A percentile compares a stretch with the other conserved stretches of the same genome.
Evolutionary conservation across 1,139 yeast species (phyloP).

Genomic region (Taphrina flavorubra): DNA sequence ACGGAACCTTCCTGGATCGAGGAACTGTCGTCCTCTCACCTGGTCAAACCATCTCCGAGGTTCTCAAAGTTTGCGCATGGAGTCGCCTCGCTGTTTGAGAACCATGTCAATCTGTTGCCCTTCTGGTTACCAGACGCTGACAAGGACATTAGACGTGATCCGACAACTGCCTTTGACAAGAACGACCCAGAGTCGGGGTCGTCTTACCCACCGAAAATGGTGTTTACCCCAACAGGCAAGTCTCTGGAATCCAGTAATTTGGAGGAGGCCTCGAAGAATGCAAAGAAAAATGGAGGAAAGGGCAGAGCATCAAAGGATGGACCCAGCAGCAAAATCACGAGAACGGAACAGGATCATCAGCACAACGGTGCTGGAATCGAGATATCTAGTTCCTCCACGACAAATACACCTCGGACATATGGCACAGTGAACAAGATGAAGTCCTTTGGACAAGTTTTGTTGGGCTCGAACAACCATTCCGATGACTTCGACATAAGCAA

Average conservation of each 20-base stretch:
- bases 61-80: conserved; percentile 92
- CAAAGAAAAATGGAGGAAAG: conserved; percentile 49
- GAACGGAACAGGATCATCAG: conserved; percentile 54
- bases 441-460: conserved; percentile 21
- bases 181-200: conserved; percentile 51
- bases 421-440: conserved; percentile 30
- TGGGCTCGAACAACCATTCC: conserved; percentile 13
- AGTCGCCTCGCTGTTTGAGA: conserved; percentile 72
- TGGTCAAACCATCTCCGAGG: conserved; percentile 88
- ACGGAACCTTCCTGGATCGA: conserved; percentile 68
- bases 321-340: conserved; percentile 43
- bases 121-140: conserved; percentile 95
- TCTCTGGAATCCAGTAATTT: conserved; percentile 42
- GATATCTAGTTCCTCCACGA: conserved; percentile 50
- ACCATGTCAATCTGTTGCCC: conserved; percentile 81
- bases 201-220: conserved; percentile 38
- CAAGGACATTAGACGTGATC: conserved; percentile 74
- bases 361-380: conserved; percentile 24
- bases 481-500: conserved; percentile 12
- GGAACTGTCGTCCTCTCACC: conserved; percentile 79
- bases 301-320: conserved; percentile 46
- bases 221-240: conserved; percentile 43
- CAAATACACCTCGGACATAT: conserved; percentile 25
- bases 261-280: conserved; percentile 43
- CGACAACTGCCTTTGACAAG: conserved; percentile 72